These are phyloP conservation scores for Porogramme epimiltina DNA, from an alignment of 1,284 basidiomycete species.

Conservation along the genomic window DNA sequence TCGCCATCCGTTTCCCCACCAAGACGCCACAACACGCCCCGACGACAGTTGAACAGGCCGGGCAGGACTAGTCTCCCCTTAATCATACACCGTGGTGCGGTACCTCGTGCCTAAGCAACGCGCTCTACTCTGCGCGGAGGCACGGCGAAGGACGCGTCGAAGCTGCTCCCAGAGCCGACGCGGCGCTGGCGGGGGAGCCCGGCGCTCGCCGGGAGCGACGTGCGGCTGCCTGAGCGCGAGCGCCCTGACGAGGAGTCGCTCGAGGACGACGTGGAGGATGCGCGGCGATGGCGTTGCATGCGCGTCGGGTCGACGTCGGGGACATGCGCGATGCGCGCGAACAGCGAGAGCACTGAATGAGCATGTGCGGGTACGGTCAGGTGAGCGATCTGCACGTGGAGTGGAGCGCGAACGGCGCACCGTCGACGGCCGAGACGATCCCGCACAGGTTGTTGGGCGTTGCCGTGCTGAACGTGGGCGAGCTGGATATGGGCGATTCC, in stretches of 20 bases:
- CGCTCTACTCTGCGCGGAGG: too few species aligned
- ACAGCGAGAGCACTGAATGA: constrained; percentile 68
- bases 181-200: too few species aligned
- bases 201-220: constrained; percentile 13
- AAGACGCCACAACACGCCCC: too few species aligned
- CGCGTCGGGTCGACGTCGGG: constrained; percentile 70
- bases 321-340: constrained; percentile 70
- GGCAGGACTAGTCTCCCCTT: too few species aligned
- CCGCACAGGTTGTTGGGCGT: constrained; percentile 58
- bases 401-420: constrained; percentile 41
- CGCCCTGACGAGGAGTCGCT: constrained; percentile 34
- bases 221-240: constrained; percentile 13
- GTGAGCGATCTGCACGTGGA: not conserved
- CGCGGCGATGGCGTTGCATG: constrained; percentile 73
- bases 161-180: too few species aligned
- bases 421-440: constrained; percentile 78
- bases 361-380: not conserved
- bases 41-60: too few species aligned
- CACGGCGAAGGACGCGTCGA: too few species aligned
- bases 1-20: too few species aligned
- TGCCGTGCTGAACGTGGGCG: constrained; percentile 39
- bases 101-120: too few species aligned
- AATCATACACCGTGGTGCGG: too few species aligned
- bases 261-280: constrained; percentile 65
- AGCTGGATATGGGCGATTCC: constrained; percentile 49